Evolutionary conservation across 2,329 filamentous ascomycete species (phyloP), one percentile per base, ranked within the genome.

Genomic region (Onygenales sp.): DNA sequence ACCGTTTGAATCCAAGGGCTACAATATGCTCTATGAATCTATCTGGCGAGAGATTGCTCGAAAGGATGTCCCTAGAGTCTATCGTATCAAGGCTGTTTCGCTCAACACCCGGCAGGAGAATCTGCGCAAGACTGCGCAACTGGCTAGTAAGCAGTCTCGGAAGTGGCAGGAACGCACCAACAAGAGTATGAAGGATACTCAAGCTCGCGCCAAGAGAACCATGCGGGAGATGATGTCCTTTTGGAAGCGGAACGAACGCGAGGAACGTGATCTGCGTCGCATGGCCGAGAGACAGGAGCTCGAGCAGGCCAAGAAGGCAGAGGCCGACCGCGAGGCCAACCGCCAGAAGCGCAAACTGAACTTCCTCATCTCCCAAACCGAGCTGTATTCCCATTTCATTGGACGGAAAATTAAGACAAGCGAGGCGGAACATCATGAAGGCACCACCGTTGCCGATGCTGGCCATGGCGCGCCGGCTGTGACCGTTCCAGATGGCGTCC

Each of bases 151-250:
- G 69, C 93, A 98, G 73, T 92, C 93, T 52, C 90, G 94, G 66
- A 81, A 94, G 65, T 98, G 93, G 93, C 94, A 98, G 70, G 82
- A 94, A 56, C 87, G 90, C 43, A 98, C 93, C 52, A 98, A 98
- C 77, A 97, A 98, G 79, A 94, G 91, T 66, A 93, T 88, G 69
- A 98, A 98, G 71, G 93, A 98, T 70, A 87, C 95, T 3, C 93
- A 97, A 68, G 93, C 93, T 43, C 84, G 93, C 47, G 93, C 93
- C 55, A 98, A 98, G 78, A 87, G 93, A 61, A 92, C 92, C 55
- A 98, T 98, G 93, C 84, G 93, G 67, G 93, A 98, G 73, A 98
- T 98, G 93, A 93, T 96, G 81, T 84, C 88, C 54, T 98, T 97
- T 79, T 98, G 93, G 93, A 97, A 97, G 74, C 86, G 92, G 54